Evolutionary conservation across 1,284 basidiomycete genomes (phyloP), one percentile per base, ranked within the genome.

Genomic region (Austroboletus niveus): DNA sequence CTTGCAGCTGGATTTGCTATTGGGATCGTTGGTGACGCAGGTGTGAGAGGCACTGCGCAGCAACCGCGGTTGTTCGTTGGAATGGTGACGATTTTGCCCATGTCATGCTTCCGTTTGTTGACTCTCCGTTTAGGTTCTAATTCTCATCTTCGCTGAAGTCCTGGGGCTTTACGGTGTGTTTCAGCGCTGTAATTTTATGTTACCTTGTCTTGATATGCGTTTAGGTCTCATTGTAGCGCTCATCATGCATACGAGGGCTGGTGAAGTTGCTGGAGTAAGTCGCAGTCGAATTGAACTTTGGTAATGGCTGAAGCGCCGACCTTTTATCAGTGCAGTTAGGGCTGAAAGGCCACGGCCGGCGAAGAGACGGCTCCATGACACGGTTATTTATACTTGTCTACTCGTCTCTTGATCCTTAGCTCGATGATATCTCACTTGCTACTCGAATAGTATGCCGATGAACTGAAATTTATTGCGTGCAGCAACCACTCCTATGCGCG

Each of bases 1-100:
- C 80, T 95, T 38, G 91, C 92, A 15, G 92, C 92, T 49, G 93
- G 92, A 45, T 93, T 92, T 68, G 92, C 92, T 15, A 93, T 95
- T 63, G 92, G 95, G 58, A 92, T 98, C 66, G 95, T 98, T 53
- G 94, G 96, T 71, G 93, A 98, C 69, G 91, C 95, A 56, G 92
- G 93, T 80, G 92, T 94, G 39, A 80, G 93, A 55, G 90, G 90
- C 52, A 92, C 90, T 54, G 89, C 90, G 38, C 90, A 96, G 70
- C 94, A 98, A 75, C 92, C 93, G 42, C 80, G 92, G 66, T 79
- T 98, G 58, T 98, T 94, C 74, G 95, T 98, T 65, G 92, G 89
- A 66, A 87, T 87, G 85, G 84, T 84, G 27, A 8, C 74, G 57
- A 47, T 47, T 43, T 42, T 50, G 11, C 45, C 14, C 41, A 41